Conservation (phyloP, 805 yeast species). For the Scheffersomyces lignosus region DNA sequence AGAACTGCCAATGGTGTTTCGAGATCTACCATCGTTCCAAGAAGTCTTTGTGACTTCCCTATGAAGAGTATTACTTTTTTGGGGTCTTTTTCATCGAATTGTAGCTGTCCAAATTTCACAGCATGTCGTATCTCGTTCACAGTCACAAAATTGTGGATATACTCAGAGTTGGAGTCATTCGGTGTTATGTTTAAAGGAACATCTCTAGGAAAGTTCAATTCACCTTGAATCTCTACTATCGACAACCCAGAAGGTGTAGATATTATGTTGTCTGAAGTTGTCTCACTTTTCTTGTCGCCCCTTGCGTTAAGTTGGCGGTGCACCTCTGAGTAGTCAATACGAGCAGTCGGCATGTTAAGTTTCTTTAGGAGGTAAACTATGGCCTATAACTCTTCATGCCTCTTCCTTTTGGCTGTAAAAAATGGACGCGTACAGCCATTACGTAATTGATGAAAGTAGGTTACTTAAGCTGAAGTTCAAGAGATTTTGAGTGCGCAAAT, state of each 20-base stretch:
- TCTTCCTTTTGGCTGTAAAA: too few species aligned
- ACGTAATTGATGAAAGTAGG: too few species aligned
- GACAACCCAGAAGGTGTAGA: conserved; percentile 60
- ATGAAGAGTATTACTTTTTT: conserved; percentile 56
- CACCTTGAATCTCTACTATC: conserved; percentile 74
- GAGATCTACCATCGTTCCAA: conserved; percentile 59
- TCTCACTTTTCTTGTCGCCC: conserved; percentile 3
- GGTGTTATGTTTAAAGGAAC: conserved; percentile 36
- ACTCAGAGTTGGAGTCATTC: conserved; percentile 26
- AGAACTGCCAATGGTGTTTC: conserved; percentile 68
- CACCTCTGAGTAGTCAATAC: conserved; percentile 7
- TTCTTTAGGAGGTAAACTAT: too few species aligned
- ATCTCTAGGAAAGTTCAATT: conserved; percentile 46
- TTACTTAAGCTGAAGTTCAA: too few species aligned
- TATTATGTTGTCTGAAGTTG: conserved; percentile 21
- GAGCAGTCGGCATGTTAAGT: conserved; percentile 16
- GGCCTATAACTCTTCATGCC: too few species aligned
- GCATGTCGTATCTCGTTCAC: conserved; percentile 42
- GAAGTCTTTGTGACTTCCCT: conserved; percentile 67
- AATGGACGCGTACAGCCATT: too few species aligned
- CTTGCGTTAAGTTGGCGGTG: conserved; percentile 2
- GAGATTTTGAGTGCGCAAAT: too few species aligned
- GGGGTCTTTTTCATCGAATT: conserved; percentile 40
- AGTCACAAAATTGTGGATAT: conserved; percentile 33
- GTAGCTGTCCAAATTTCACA: conserved; percentile 51